A percentile compares a stretch with the other conserved stretches of the same genome.
Conservation (phyloP, 2,329 filamentous ascomycete genomes). For the Colletotrichum graminicola region DNA sequence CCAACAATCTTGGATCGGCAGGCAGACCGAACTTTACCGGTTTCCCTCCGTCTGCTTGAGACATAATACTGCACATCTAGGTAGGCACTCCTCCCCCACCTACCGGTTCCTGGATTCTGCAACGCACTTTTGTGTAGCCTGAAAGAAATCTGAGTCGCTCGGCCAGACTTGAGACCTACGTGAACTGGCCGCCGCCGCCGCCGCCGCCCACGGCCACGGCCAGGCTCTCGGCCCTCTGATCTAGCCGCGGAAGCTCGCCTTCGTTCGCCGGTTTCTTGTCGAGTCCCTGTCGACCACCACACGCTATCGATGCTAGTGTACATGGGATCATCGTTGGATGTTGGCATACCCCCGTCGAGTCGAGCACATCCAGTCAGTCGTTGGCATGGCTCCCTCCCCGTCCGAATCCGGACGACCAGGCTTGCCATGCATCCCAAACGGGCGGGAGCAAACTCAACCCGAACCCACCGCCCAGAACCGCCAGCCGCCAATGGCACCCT, state of each 20-base stretch:
- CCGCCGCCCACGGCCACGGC: not conserved
- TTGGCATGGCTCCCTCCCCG: not conserved
- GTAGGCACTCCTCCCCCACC: slow-evolving; percentile 5
- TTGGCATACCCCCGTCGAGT: not conserved
- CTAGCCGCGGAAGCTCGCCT: not conserved
- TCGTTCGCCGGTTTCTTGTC: not conserved
- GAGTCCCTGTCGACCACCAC: not conserved
- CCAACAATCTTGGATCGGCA: not conserved
- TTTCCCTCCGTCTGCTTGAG: not conserved
- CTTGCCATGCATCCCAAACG: slow-evolving; percentile 25
- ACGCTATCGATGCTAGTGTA: not conserved
- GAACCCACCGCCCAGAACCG: slow-evolving; percentile 27
- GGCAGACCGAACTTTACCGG: not conserved
- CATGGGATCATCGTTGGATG: not conserved
- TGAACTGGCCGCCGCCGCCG: too few species aligned
- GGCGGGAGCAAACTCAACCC: slow-evolving; percentile 11
- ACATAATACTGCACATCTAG: not conserved
- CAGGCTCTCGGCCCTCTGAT: not conserved
- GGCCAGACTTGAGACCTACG: slow-evolving; percentile 10
- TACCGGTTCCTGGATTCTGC: slow-evolving; percentile 33
- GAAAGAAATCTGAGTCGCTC: not conserved
- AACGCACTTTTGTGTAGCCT: not conserved
- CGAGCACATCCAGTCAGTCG: not conserved
- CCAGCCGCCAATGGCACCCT: slow-evolving; percentile 31
- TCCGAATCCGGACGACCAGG: slow-evolving; percentile 31